Evolutionary conservation across 2,329 filamentous ascomycete genomes (phyloP).

Genomic region (Trichophaea hybrida): DNA sequence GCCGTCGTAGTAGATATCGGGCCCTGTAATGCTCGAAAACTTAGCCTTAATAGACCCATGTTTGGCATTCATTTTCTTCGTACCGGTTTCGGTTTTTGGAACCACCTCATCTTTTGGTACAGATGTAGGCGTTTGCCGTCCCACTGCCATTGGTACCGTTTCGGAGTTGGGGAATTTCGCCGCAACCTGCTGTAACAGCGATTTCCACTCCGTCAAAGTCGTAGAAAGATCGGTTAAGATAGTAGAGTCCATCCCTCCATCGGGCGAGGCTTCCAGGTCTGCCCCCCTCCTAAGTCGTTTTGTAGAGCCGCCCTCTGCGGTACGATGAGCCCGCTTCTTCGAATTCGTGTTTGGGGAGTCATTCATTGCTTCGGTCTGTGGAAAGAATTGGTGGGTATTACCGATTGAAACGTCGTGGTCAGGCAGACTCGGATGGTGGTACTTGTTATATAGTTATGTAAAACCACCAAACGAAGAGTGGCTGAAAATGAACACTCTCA

Average conservation of each 20-base stretch:
- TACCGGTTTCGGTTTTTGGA: background rate
- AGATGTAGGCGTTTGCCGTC: background rate
- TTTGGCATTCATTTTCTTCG: slow-evolving; percentile 15
- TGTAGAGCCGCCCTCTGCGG: too few relatives aligned
- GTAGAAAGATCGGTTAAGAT: background rate
- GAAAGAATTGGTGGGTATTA: too few relatives aligned
- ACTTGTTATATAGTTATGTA: too few relatives aligned
- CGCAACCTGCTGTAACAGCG: background rate
- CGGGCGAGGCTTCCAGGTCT: too few relatives aligned
- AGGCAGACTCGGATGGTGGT: too few relatives aligned
- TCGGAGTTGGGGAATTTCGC: background rate
- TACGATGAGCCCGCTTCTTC: too few relatives aligned
- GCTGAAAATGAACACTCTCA: too few relatives aligned
- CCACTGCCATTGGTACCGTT: background rate
- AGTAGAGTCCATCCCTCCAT: slow-evolving; percentile 3
- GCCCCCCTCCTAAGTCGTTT: too few relatives aligned
- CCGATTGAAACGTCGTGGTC: too few relatives aligned
- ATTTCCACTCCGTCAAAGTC: background rate
- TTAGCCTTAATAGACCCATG: slow-evolving; percentile 16
- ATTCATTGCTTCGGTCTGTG: too few relatives aligned
- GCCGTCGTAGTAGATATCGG: slow-evolving; percentile 22
- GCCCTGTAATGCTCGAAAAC: slow-evolving; percentile 21
- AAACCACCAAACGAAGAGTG: too few relatives aligned
- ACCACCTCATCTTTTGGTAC: background rate
- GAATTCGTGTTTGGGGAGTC: too few relatives aligned